Conservation (phyloP, 345 rosid genomes). For the Lenwebbia sp. region DNA sequence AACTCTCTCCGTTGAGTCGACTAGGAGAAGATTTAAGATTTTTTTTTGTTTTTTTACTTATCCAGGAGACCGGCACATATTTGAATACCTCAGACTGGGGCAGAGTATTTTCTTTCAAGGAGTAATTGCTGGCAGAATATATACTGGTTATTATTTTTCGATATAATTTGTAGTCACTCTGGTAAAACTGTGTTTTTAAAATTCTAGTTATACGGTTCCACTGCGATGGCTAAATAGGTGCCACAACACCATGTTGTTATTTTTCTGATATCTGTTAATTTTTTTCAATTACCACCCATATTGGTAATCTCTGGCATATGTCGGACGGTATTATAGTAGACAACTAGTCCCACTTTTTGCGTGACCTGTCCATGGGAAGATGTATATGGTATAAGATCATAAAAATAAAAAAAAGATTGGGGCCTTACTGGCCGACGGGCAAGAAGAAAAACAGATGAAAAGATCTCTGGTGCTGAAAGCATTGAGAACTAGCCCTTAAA, state of each 20-base stretch:
- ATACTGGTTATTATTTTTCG: neutral
- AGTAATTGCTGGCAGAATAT: neutral
- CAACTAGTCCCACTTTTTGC: neutral
- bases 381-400: neutral
- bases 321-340: neutral
- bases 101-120: neutral
- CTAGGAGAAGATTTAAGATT: neutral
- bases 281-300: too few species aligned
- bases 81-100: neutral
- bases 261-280: neutral
- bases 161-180: neutral
- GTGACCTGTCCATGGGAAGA: neutral
- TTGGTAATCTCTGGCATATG: neutral
- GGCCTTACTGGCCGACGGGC: neutral
- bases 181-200: neutral
- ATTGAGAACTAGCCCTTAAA: too few species aligned
- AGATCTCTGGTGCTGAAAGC: too few species aligned
- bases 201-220: neutral
- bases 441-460: neutral
- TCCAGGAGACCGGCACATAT: neutral
- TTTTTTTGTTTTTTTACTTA: neutral
- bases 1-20: neutral
- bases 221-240: neutral
- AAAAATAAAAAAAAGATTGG: neutral
- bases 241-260: neutral